These are phyloP conservation scores for Neoboletus brunneissimus DNA, from an alignment of 768 basidiomycete species.

Conservation along the genomic window DNA sequence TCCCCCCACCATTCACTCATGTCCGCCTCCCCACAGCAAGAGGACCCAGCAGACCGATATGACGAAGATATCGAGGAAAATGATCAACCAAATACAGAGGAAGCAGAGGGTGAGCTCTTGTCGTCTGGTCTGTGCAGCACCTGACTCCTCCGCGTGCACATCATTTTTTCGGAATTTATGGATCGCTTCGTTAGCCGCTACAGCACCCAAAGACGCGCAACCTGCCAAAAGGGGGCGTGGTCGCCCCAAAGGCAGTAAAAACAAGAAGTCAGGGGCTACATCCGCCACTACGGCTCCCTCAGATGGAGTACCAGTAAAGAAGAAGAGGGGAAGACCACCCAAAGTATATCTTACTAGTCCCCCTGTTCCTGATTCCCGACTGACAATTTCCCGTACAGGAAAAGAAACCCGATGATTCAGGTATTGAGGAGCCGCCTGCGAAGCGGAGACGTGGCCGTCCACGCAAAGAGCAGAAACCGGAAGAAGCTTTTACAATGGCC, in stretches of 20 bases:
- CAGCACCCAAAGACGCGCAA: slow-evolving; percentile 37
- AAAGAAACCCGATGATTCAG: slow-evolving; percentile 45
- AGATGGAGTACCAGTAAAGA: slow-evolving; percentile 35
- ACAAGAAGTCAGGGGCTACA: slow-evolving; percentile 48
- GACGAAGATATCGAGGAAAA: slow-evolving; percentile 58
- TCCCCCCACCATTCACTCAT: slow-evolving; percentile 37
- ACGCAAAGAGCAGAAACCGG: slow-evolving; percentile 58
- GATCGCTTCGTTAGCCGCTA: slow-evolving; percentile 35
- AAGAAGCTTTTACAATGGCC: slow-evolving; percentile 38
- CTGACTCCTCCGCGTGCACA: slow-evolving; percentile 10
- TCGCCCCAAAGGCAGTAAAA: slow-evolving; percentile 87
- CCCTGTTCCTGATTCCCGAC: slow-evolving; percentile 24
- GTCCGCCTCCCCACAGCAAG: slow-evolving; percentile 61
- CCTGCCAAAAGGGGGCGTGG: slow-evolving; percentile 77
- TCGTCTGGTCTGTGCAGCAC: slow-evolving; percentile 12
- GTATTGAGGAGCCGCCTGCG: slow-evolving; percentile 47
- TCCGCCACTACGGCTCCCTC: slow-evolving; percentile 28
- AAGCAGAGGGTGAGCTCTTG: slow-evolving; percentile 30
- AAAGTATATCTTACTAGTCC: slow-evolving; percentile 38
- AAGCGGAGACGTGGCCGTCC: slow-evolving; percentile 77
- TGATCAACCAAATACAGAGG: slow-evolving; percentile 39
- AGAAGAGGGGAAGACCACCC: slow-evolving; percentile 50
- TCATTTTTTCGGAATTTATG: slow-evolving; percentile 21
- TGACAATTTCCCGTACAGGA: slow-evolving; percentile 22
- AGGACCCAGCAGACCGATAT: slow-evolving; percentile 53